phyloP scores from a whole-genome alignment of 768 basidiomycete genomes.

The Podaxis sp. region DNA sequence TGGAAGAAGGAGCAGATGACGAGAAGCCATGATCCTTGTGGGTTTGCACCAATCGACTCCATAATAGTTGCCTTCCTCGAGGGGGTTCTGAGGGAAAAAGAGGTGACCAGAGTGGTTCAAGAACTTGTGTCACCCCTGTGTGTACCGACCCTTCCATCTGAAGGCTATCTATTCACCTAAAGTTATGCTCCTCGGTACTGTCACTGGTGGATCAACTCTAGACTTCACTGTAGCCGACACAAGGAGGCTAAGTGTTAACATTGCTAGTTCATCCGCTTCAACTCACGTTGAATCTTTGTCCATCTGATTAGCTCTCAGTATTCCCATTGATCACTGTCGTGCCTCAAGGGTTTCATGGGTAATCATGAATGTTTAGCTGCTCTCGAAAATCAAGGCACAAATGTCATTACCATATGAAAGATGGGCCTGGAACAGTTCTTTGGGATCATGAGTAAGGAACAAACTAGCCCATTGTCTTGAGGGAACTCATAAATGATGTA shows the following conservation, averaged over 20 bases:
- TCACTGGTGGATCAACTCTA: conserved; percentile 49
- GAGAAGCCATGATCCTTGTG: neutral
- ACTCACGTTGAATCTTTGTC: neutral
- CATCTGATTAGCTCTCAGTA: conserved; percentile 27
- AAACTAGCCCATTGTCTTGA: too few species aligned
- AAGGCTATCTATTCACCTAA: neutral
- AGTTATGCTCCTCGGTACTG: conserved; percentile 42
- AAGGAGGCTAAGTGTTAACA: conserved; percentile 45
- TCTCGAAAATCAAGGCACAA: conserved; percentile 49
- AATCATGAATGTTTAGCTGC: conserved; percentile 47
- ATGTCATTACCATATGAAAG: conserved; percentile 34
- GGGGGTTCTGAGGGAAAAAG: conserved; percentile 46
- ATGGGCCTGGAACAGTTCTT: conserved; percentile 53
- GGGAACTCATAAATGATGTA: too few species aligned
- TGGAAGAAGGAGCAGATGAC: conserved; percentile 42
- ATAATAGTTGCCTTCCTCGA: conserved; percentile 48
- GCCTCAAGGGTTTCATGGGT: conserved; percentile 45
- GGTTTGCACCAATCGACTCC: neutral
- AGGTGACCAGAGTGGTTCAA: conserved; percentile 38
- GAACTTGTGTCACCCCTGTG: conserved; percentile 42
- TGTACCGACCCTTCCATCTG: neutral
- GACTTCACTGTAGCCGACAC: conserved; percentile 49
- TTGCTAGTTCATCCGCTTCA: conserved; percentile 29
- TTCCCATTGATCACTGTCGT: conserved; percentile 49
- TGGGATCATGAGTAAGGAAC: too few species aligned